Evolutionary conservation across 1,284 basidiomycete genomes (phyloP), one percentile per base, ranked within the genome.

Genomic region (Melampsora allii-populina): DNA sequence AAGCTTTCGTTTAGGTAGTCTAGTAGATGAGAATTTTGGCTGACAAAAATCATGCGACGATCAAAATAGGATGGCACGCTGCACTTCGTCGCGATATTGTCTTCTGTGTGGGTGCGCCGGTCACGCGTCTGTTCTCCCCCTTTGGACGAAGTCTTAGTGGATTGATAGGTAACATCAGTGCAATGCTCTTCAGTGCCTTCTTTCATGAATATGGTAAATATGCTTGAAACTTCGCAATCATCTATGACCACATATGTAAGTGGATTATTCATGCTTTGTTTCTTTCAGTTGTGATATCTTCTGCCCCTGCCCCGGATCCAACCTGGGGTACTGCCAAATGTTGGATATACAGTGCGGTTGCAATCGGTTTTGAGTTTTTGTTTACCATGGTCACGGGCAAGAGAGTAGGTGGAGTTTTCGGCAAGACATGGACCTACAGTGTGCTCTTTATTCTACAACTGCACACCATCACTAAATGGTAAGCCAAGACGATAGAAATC

Each of bases 181-280:
- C 64, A 42, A 75, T 75, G 72, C 45, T 75, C 14, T 73, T 73
- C 45, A 73, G 71, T 39, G 71, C 63, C 5, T 58, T 73, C 14
- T 73, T 73, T n/a, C 71, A 73, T 58, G 71, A 73, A 42, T 53
- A 27, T 53, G 50, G 50, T 21, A 7, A 33, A 33, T 33, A n/a
- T 50, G 3, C 3, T 19, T 50, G 3, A 19, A 3, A 19, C 21
- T 12, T 12, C 14, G 3, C 5, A 21, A 17, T 19, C 21, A 4
- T 10, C 12, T 50, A 27, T 53, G 19, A 14, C 7, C 14, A 21
- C 10, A 53, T n/a, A 7, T 27, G 1, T 2, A 53, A 21, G 17
- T 21, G 5, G 27, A 36, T 33, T 64, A n/a, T 2, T 27, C 27
- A n/a, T 29, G 0, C 48, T 33, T 33, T 14, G 19, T 7, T n/a